A percentile compares a stretch with the other conserved stretches of the same genome.
Evolutionary conservation across 495 filamentous ascomycete species (phyloP).

Genomic region (Immersiella caudata): DNA sequence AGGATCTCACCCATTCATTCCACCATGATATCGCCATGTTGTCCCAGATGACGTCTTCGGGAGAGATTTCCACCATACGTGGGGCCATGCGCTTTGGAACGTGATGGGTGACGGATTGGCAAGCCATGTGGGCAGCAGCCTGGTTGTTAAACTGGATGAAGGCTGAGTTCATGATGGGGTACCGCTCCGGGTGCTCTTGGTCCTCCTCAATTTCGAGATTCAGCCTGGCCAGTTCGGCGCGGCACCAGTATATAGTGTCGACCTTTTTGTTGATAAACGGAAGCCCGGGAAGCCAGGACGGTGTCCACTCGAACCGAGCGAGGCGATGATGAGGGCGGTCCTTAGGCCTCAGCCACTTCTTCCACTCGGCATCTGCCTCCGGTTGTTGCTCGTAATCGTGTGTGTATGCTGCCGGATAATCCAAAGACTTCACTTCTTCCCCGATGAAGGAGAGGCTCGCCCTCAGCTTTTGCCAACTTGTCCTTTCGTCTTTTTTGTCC

Average conservation of each 20-base stretch:
- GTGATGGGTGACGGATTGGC: slow-evolving; percentile 89
- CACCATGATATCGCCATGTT: slow-evolving; percentile 98
- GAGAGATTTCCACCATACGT: slow-evolving; percentile 87
- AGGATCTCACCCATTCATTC: slow-evolving; percentile 79
- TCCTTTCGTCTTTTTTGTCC: slow-evolving; percentile 47
- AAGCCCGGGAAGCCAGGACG: slow-evolving; percentile 72
- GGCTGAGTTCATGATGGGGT: slow-evolving; percentile 94
- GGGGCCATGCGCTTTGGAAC: slow-evolving; percentile 93
- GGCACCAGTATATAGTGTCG: slow-evolving; percentile 91
- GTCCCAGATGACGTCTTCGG: slow-evolving; percentile 93
- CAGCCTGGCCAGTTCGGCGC: slow-evolving; percentile 81
- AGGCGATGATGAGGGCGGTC: slow-evolving; percentile 86
- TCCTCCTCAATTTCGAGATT: slow-evolving; percentile 94
- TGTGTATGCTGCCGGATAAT: slow-evolving; percentile 75
- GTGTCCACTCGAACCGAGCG: slow-evolving; percentile 73
- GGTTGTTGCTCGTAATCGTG: slow-evolving; percentile 64
- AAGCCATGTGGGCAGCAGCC: slow-evolving; percentile 97
- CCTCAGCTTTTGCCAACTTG: slow-evolving; percentile 50
- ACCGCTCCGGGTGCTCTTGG: slow-evolving; percentile 82
- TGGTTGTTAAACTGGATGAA: slow-evolving; percentile 99
- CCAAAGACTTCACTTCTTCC: slow-evolving; percentile 39
- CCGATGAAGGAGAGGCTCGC: slow-evolving; percentile 43
- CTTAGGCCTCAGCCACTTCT: slow-evolving; percentile 75
- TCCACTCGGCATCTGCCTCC: slow-evolving; percentile 77
- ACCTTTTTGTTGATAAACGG: slow-evolving; percentile 87